phyloP scores from a whole-genome alignment of 805 yeast genomes.

The Hanseniaspora vineae region DNA sequence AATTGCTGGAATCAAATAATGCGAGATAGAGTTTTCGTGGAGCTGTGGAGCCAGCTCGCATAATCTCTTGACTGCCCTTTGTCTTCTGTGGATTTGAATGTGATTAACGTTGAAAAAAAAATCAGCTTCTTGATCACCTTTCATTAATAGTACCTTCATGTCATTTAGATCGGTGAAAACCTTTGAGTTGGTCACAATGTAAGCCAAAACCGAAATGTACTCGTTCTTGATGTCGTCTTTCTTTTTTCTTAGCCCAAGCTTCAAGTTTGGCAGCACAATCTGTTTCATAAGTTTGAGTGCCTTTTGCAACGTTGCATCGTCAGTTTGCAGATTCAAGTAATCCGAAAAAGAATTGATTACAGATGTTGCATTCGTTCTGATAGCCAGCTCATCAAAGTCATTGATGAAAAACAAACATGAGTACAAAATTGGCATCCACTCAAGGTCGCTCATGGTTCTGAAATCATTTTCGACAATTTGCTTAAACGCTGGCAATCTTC shows the following conservation, averaged over 20 bases:
- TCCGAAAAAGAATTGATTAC: slow-evolving; percentile 56
- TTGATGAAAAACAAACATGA: slow-evolving; percentile 57
- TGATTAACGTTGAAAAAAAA: slow-evolving; percentile 68
- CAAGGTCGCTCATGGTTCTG: slow-evolving; percentile 30
- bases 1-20: slow-evolving; percentile 71
- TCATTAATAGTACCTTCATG: slow-evolving; percentile 47
- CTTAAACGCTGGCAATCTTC: slow-evolving; percentile 56
- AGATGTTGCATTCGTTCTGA: slow-evolving; percentile 65
- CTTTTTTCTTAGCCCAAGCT: slow-evolving; percentile 48
- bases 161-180: slow-evolving; percentile 43
- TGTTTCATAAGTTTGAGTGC: slow-evolving; percentile 32
- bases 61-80: slow-evolving; percentile 63
- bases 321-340: slow-evolving; percentile 25
- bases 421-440: slow-evolving; percentile 74
- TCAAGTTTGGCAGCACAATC: slow-evolving; percentile 49
- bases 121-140: slow-evolving; percentile 72
- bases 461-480: slow-evolving; percentile 38
- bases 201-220: slow-evolving; percentile 51
- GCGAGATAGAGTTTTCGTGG: slow-evolving; percentile 50
- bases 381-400: slow-evolving; percentile 66
- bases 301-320: slow-evolving; percentile 17
- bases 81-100: slow-evolving; percentile 76
- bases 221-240: slow-evolving; percentile 60
- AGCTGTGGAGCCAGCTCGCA: slow-evolving; percentile 32
- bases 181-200: slow-evolving; percentile 38